These are phyloP conservation scores for Paraconiothyrium sp. DNA, from an alignment of 2,329 filamentous ascomycete genomes.

Conservation along the genomic window DNA sequence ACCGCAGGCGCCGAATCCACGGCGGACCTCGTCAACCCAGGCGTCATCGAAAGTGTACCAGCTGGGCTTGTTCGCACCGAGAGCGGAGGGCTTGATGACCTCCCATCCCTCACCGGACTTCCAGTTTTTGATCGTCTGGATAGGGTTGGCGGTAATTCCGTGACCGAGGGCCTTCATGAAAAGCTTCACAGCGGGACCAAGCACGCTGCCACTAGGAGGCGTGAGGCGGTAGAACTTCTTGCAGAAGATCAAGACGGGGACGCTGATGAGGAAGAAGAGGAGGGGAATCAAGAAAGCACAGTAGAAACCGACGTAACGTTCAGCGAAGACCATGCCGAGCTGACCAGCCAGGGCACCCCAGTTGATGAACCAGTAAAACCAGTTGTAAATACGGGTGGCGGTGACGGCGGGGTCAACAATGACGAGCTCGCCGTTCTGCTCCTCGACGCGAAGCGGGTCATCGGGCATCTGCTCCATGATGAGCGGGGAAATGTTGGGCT, in stretches of 20 bases:
- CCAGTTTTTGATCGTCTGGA: constrained; percentile 12
- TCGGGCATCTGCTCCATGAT: constrained; percentile 72
- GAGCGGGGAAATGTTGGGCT: constrained; percentile 60
- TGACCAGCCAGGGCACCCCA: constrained; percentile 69
- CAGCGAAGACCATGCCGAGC: constrained; percentile 73
- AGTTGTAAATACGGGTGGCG: constrained; percentile 70
- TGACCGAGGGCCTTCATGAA: constrained; percentile 58
- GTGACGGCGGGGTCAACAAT: constrained; percentile 73
- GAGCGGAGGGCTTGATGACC: constrained; percentile 68
- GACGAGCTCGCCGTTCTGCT: constrained; percentile 67
- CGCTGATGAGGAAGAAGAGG: constrained; percentile 67
- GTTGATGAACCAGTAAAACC: constrained; percentile 77
- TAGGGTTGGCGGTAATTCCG: background rate
- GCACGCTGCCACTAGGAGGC: constrained; percentile 73
- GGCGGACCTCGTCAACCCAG: constrained; percentile 69
- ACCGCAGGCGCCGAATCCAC: constrained; percentile 26
- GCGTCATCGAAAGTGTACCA: constrained; percentile 84
- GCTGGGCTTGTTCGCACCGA: constrained; percentile 59
- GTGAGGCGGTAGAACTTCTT: constrained; percentile 42
- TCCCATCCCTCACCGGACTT: constrained; percentile 59
- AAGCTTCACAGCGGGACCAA: constrained; percentile 70
- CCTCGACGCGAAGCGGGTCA: constrained; percentile 57
- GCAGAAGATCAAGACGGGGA: constrained; percentile 59
- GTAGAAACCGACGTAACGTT: constrained; percentile 73
- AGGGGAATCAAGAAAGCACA: constrained; percentile 74